Percentiles rank a stretch among this genome's conserved stretches.
phyloP scores from a whole-genome alignment of 1,139 yeast species.

The Groenewaldozyma auringiensis region DNA sequence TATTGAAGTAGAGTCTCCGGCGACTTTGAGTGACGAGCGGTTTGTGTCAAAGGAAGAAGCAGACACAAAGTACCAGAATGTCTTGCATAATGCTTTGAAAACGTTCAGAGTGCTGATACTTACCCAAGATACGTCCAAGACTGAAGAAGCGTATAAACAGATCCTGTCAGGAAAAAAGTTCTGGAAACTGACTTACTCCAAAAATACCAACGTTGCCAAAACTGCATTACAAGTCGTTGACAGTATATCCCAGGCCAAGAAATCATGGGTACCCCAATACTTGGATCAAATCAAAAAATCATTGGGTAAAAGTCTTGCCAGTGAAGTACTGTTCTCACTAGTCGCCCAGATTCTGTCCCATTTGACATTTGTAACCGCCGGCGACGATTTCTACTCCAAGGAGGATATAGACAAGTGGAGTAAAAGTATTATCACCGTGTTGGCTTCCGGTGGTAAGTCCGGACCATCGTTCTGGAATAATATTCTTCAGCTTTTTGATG shows the following conservation, averaged over 20 bases:
- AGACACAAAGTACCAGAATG: constrained; percentile 55
- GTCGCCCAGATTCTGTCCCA: neutral
- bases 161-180: constrained; percentile 16
- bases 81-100: constrained; percentile 45
- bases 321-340: neutral
- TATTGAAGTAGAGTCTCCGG: constrained; percentile 48
- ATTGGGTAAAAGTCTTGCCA: constrained; percentile 15
- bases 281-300: constrained; percentile 21
- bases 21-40: constrained; percentile 68
- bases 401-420: neutral
- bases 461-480: neutral
- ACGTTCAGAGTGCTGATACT: constrained; percentile 41
- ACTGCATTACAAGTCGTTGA: constrained; percentile 17
- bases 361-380: neutral
- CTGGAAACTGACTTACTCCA: constrained; percentile 25
- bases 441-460: neutral
- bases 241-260: constrained; percentile 13
- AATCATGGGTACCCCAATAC: constrained; percentile 17
- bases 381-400: neutral
- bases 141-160: constrained; percentile 8
- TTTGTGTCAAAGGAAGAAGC: constrained; percentile 63
- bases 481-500: neutral
- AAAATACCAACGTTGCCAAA: constrained; percentile 22
- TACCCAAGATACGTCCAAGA: constrained; percentile 5
- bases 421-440: neutral